These are phyloP conservation scores for Galerina marginata DNA, from an alignment of 768 basidiomycete genomes.

Conservation along the genomic window DNA sequence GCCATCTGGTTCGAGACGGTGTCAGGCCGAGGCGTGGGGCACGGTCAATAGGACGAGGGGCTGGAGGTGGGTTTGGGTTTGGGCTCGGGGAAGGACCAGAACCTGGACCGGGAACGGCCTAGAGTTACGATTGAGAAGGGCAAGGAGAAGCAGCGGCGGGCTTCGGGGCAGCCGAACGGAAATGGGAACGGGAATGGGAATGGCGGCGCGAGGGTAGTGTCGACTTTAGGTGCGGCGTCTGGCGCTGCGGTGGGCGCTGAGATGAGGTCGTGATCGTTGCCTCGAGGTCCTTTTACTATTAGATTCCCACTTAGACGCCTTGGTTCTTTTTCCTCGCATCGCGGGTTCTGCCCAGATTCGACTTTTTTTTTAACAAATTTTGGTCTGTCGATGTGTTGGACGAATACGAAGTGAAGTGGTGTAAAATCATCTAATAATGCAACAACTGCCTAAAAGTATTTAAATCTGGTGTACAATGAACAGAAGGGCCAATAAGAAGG, in stretches of 20 bases:
- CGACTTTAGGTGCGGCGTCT: not conserved
- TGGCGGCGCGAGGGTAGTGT: not conserved
- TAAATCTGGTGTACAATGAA: too few relatives aligned
- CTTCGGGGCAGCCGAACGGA: constrained; percentile 6
- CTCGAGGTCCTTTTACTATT: too few relatives aligned
- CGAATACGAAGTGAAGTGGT: too few relatives aligned
- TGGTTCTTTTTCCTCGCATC: not conserved
- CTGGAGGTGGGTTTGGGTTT: not conserved
- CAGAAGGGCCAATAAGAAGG: too few relatives aligned
- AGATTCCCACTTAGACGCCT: too few relatives aligned
- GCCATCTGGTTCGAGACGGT: constrained; percentile 52
- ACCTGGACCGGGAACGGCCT: constrained; percentile 12
- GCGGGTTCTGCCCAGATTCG: too few relatives aligned
- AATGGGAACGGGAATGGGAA: not conserved
- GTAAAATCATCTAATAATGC: too few relatives aligned
- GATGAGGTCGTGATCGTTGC: not conserved
- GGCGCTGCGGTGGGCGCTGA: not conserved
- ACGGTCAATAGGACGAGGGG: not conserved
- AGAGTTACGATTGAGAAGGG: constrained; percentile 19
- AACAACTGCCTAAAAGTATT: too few relatives aligned
- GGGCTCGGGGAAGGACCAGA: constrained; percentile 14
- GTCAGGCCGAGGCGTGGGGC: constrained; percentile 16
- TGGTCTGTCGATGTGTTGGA: too few relatives aligned
- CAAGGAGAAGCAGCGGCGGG: constrained; percentile 22
- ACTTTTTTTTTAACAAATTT: too few relatives aligned